Evolutionary conservation across 108 stramenopile species (phyloP), one percentile per base, ranked within the genome.

Genomic region (Mediolabrus comicus): DNA sequence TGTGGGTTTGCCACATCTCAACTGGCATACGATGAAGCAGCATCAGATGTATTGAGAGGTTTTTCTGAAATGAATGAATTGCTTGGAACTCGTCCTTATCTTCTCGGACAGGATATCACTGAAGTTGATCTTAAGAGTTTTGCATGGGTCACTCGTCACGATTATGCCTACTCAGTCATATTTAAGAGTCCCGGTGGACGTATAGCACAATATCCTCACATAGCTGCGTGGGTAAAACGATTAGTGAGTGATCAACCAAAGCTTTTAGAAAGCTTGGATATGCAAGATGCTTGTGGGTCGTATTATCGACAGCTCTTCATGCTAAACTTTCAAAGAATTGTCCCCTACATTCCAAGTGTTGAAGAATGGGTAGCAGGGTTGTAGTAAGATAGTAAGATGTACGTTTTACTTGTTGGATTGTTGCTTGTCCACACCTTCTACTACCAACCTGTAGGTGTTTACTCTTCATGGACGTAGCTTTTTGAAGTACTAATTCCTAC

Each of bases 1-100:
- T 95, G 94, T 77, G 96, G 96, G 13, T 95, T 97, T 65, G 79
- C 83, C 3, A 92, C 88, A 2, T 85, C 88, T 27, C 96, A 97
- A 82, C 28, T 43, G 12, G 96, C 94, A 16, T 94, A 97, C 64
- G 81, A 94, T 58, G 60, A 72, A 55, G 89, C 89, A 11, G 61
- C 72, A 11, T 61, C 75, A 8, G 81, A 83, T 57, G 89, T 94
- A 2, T 75, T 84, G 8, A 66, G 79, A 69, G 92, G 92, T 35
- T 80, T 94, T 60, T 24, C 53, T 28, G 71, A 77, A 57, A 67
- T 80, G 73, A 80, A 94, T 65, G 51, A 75, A 26, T 65, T 80
- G 2, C 80, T 94, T 39, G 74, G 74, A 11, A 43, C 82, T 22
- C 75, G 67, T 55, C 41, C 53, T 10, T 91, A 76, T 53, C 71